Percentiles rank a stretch among this genome's conserved stretches.
Evolutionary conservation across 768 basidiomycete genomes (phyloP).

Genomic region (Amanita molliuscula): DNA sequence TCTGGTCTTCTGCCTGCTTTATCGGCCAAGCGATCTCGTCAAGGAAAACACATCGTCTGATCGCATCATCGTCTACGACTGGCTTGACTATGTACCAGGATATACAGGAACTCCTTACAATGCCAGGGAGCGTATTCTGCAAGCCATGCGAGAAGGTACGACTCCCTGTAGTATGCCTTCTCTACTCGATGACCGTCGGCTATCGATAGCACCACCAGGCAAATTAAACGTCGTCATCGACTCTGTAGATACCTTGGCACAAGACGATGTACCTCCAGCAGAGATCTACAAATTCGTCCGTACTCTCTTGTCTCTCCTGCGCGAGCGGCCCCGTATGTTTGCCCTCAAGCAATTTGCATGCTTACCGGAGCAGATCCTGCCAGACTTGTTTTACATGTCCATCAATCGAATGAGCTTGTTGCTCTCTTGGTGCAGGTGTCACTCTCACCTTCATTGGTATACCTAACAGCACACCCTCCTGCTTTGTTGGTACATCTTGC

Average conservation of each 20-base stretch:
- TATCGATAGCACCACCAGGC: neutral
- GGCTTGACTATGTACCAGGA: slow-evolving; percentile 38
- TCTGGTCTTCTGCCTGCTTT: slow-evolving; percentile 50
- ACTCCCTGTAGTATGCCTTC: neutral
- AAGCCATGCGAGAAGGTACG: slow-evolving; percentile 30
- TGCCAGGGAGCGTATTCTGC: slow-evolving; percentile 26
- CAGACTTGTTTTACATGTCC: slow-evolving; percentile 49
- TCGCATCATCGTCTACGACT: slow-evolving; percentile 36
- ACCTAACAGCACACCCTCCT: slow-evolving; percentile 62
- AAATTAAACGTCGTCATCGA: slow-evolving; percentile 55
- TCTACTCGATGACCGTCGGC: neutral
- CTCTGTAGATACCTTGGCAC: slow-evolving; percentile 54
- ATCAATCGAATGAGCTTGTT: slow-evolving; percentile 36
- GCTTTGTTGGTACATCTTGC: slow-evolving; percentile 60
- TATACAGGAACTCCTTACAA: slow-evolving; percentile 31
- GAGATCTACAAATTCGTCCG: slow-evolving; percentile 43
- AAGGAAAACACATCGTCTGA: slow-evolving; percentile 15
- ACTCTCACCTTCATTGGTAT: slow-evolving; percentile 56
- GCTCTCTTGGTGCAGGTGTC: slow-evolving; percentile 47
- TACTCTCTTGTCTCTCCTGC: slow-evolving; percentile 33
- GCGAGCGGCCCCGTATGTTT: slow-evolving; percentile 38
- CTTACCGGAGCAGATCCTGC: slow-evolving; percentile 30
- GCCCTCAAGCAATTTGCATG: neutral
- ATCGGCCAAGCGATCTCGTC: slow-evolving; percentile 35
- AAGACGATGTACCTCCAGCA: slow-evolving; percentile 46